Conservation (phyloP, 1,284 basidiomycete genomes). For the Inonotus hispidus region DNA sequence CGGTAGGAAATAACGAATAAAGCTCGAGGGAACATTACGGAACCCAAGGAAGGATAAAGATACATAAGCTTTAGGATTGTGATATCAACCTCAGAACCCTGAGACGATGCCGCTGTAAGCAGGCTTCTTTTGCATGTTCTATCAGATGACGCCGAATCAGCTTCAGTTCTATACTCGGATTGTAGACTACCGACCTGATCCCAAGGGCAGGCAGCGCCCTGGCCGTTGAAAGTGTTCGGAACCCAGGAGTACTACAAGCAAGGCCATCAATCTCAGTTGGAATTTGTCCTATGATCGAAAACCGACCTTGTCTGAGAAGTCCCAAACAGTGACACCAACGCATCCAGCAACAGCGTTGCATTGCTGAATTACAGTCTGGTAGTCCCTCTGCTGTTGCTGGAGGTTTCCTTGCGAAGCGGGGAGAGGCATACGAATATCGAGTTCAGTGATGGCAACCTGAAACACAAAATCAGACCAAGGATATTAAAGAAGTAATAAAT, state of each 20-base stretch:
- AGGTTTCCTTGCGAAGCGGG: slow-evolving; percentile 41
- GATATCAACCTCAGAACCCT: slow-evolving; percentile 9
- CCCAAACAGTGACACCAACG: slow-evolving; percentile 47
- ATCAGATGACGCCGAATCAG: background rate
- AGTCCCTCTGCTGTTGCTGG: slow-evolving; percentile 45
- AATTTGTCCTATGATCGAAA: background rate
- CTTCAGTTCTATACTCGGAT: background rate
- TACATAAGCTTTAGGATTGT: background rate
- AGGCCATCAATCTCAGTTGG: background rate
- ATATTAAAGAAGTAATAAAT: background rate
- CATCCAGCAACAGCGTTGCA: slow-evolving; percentile 39
- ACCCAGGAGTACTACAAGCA: slow-evolving; percentile 23
- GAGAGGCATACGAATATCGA: slow-evolving; percentile 48
- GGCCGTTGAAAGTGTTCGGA: slow-evolving; percentile 22
- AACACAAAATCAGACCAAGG: background rate
- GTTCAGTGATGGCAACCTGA: slow-evolving; percentile 42
- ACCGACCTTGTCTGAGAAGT: slow-evolving; percentile 39
- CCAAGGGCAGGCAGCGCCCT: slow-evolving; percentile 25
- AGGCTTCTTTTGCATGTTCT: slow-evolving; percentile 23
- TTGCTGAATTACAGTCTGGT: slow-evolving; percentile 38
- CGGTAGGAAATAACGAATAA: background rate
- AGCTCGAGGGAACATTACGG: background rate
- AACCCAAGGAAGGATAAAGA: background rate
- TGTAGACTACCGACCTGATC: slow-evolving; percentile 17
- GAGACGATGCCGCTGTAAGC: slow-evolving; percentile 22